These are phyloP conservation scores for Medicago lupulina DNA, from an alignment of 306 rosid genomes.

Conservation along the genomic window DNA sequence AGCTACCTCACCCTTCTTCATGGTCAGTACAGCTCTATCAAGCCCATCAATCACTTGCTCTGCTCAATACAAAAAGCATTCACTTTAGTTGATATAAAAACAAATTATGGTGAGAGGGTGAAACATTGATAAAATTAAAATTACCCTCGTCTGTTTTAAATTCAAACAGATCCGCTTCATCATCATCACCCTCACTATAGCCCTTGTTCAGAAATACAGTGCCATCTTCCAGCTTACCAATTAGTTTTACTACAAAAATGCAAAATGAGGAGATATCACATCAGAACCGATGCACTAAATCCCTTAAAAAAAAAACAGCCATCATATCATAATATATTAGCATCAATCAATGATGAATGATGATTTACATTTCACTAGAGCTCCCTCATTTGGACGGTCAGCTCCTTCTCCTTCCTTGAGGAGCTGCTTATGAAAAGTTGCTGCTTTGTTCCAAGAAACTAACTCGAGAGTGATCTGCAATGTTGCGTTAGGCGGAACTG, in stretches of 20 bases:
- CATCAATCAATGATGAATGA: no score
- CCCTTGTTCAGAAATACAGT: constrained; percentile 72
- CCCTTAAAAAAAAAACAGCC: not conserved
- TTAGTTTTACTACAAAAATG: constrained; percentile 63
- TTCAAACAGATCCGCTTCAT: constrained; percentile 61
- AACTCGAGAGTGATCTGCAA: not conserved
- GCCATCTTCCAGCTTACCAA: constrained; percentile 86
- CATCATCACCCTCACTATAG: constrained; percentile 57
- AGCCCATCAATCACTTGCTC: no score
- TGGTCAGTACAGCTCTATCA: no score
- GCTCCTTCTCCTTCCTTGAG: not conserved
- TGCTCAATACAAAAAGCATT: no score
- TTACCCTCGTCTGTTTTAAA: constrained; percentile 85
- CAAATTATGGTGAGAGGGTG: no score
- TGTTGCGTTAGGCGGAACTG: not conserved
- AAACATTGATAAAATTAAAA: not conserved
- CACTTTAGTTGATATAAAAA: no score
- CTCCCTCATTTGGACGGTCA: constrained; percentile 69
- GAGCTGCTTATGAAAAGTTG: not conserved
- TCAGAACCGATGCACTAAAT: no score
- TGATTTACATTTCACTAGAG: constrained; percentile 65
- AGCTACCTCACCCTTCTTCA: no score
- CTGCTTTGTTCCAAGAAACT: not conserved
- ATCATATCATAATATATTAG: no score
- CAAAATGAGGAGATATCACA: not conserved